These are phyloP conservation scores for Leccinum arenicola DNA, from an alignment of 768 basidiomycete genomes.

Conservation along the genomic window DNA sequence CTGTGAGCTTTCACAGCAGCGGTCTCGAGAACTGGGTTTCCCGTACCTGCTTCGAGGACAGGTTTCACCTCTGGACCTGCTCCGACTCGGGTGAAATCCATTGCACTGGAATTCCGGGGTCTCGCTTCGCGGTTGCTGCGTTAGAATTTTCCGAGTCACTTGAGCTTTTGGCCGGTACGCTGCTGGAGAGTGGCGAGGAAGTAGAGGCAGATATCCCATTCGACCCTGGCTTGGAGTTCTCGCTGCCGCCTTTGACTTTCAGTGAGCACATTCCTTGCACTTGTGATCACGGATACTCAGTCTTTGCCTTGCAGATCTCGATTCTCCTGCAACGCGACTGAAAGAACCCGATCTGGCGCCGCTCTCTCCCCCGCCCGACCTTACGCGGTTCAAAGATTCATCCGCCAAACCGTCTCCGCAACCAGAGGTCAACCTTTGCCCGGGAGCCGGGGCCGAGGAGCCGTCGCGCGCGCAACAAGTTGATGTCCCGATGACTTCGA, in stretches of 20 bases:
- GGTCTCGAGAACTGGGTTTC: slow-evolving; percentile 68
- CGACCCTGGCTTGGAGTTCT: slow-evolving; percentile 16
- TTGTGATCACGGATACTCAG: slow-evolving; percentile 12
- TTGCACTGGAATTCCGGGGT: slow-evolving; percentile 42
- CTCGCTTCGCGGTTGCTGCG: slow-evolving; percentile 59
- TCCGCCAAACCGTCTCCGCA: not conserved
- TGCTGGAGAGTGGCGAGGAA: slow-evolving; percentile 16
- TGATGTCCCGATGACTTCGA: not conserved
- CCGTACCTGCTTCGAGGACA: slow-evolving; percentile 77
- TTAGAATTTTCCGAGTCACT: slow-evolving; percentile 70
- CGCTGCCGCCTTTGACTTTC: slow-evolving; percentile 14
- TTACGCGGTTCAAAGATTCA: slow-evolving; percentile 5
- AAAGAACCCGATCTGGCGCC: slow-evolving; percentile 3
- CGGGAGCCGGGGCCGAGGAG: not conserved
- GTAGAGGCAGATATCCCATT: slow-evolving; percentile 5
- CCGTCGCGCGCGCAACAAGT: slow-evolving; percentile 2
- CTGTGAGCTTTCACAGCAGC: slow-evolving; percentile 45
- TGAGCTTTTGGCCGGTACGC: slow-evolving; percentile 59
- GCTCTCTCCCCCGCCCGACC: slow-evolving; percentile 1
- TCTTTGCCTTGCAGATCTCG: slow-evolving; percentile 18
- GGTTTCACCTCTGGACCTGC: slow-evolving; percentile 53
- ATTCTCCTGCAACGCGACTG: slow-evolving; percentile 15
- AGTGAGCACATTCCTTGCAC: slow-evolving; percentile 16
- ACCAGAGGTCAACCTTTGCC: not conserved
- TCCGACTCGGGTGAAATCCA: slow-evolving; percentile 36